Evolutionary conservation across 1,139 yeast genomes (phyloP).

Genomic region (Scheffersomyces quercinus): DNA sequence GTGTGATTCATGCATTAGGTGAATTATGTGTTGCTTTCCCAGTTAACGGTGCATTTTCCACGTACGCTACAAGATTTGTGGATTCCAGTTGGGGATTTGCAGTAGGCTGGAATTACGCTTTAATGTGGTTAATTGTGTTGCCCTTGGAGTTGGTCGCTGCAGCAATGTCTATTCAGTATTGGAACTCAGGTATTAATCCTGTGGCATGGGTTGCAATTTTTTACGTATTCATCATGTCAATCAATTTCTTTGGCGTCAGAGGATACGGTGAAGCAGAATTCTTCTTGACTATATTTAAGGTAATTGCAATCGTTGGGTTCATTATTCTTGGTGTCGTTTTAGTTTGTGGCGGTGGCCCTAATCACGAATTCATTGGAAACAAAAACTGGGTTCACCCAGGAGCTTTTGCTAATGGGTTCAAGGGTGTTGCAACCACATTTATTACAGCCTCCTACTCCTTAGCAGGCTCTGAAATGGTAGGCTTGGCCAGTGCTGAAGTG

Average conservation of each 20-base stretch:
- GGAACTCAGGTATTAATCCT: constrained; percentile 39
- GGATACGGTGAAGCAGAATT: constrained; percentile 52
- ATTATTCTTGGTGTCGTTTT: constrained; percentile 40
- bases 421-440: constrained; percentile 82
- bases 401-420: constrained; percentile 59
- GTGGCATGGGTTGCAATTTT: constrained; percentile 48
- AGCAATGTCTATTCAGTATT: constrained; percentile 42
- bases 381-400: constrained; percentile 45
- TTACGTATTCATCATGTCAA: constrained; percentile 34
- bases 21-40: constrained; percentile 64
- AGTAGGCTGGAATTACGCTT: constrained; percentile 41
- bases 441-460: constrained; percentile 87
- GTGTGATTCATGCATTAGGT: constrained; percentile 60
- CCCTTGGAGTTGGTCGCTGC: constrained; percentile 49
- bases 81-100: constrained; percentile 66
- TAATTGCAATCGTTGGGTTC: constrained; percentile 45
- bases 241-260: constrained; percentile 45
- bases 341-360: constrained; percentile 44
- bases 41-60: constrained; percentile 60
- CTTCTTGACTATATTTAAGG: constrained; percentile 40
- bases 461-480: constrained; percentile 81
- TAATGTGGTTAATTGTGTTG: constrained; percentile 44
- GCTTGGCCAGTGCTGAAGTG: constrained; percentile 85
- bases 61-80: constrained; percentile 57
- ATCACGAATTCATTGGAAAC: constrained; percentile 61